These are phyloP conservation scores for Aspergillus versicolor DNA, from an alignment of 2,329 filamentous ascomycete species.

Conservation along the genomic window DNA sequence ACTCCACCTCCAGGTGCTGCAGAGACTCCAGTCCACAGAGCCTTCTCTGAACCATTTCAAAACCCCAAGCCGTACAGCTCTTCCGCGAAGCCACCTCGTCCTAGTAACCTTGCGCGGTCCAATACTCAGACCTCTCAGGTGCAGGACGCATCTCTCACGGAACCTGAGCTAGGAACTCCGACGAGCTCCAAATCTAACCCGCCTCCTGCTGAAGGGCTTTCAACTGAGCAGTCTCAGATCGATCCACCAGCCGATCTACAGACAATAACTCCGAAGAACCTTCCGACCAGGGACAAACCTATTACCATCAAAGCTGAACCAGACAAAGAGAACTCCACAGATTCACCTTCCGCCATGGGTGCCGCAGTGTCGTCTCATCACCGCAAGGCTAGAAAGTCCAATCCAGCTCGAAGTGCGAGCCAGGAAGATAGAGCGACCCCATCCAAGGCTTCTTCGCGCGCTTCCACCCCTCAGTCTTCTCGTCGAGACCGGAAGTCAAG, in stretches of 20 bases:
- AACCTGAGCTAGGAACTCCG: background rate
- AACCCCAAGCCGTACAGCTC: conserved; percentile 5
- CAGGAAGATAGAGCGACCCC: conserved; percentile 5
- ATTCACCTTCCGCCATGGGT: conserved; percentile 6
- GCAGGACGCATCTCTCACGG: background rate
- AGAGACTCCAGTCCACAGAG: conserved; percentile 10
- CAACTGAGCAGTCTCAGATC: background rate
- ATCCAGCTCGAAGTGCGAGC: conserved; percentile 15
- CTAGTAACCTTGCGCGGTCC: conserved; percentile 7
- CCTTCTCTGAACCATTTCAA: conserved; percentile 5
- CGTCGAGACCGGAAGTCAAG: conserved; percentile 15
- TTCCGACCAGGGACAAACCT: conserved; percentile 13
- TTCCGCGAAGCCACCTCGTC: conserved; percentile 9
- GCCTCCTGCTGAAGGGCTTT: conserved; percentile 1
- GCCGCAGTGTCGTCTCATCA: background rate
- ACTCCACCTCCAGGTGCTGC: conserved; percentile 5
- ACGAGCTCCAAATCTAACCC: conserved; percentile 11
- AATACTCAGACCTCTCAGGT: conserved; percentile 6
- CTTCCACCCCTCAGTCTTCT: conserved; percentile 12
- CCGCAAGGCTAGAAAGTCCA: conserved; percentile 19
- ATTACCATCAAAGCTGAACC: conserved; percentile 10
- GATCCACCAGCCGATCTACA: conserved; percentile 7
- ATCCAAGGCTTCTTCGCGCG: conserved; percentile 7
- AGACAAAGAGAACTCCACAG: conserved; percentile 1
- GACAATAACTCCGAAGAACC: conserved; percentile 11